Evolutionary conservation across 2,329 filamentous ascomycete genomes (phyloP), one percentile per base, ranked within the genome.

Genomic region (Aspergillus proliferans): DNA sequence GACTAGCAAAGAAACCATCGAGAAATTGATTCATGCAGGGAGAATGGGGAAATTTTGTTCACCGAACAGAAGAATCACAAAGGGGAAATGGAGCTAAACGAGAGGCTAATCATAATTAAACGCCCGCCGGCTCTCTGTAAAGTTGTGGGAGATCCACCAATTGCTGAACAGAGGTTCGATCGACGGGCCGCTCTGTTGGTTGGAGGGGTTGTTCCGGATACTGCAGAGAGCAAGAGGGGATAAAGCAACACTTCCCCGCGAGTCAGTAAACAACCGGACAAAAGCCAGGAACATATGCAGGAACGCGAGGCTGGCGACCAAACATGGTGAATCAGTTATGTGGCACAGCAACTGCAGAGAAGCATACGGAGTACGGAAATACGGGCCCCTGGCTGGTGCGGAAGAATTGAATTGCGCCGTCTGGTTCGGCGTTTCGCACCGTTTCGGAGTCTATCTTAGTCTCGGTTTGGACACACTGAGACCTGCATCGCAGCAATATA

Each of bases 361-460:
- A 30, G 10, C 26, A 40, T 40, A 40, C 18, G 18, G 7, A 2
- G 22, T 40, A 40, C 18, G 18, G 7, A 2, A 22, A 14, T 22
- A 40, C 38, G 38, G 1, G 5, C n/a, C n/a, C 34, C 18, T 38
- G 26, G 26, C 26, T 30, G 26, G 26, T 12, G 26, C 26, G 26
- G 24, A 30, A 38, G 15, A 40, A 40, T 50, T 51, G 38, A 47
- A 53, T 30, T 30, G 26, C 26, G 58, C 55, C 56, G 55, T 56
- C 48, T 51, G 55, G 52, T 52, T 14, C 39, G 33, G 43, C 55
- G 55, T 52, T 50, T 54, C 38, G 53, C 53, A 50, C 45, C 40
- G 38, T 21, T 40, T 40, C 38, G 8, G 26, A 30, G 30, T 48
- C 40, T 12, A 41, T 45, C 41, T 28, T 40, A 36, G 14, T 21